phyloP scores from a whole-genome alignment of 2,329 filamentous ascomycete species.

The Cercospora nicotianae region DNA sequence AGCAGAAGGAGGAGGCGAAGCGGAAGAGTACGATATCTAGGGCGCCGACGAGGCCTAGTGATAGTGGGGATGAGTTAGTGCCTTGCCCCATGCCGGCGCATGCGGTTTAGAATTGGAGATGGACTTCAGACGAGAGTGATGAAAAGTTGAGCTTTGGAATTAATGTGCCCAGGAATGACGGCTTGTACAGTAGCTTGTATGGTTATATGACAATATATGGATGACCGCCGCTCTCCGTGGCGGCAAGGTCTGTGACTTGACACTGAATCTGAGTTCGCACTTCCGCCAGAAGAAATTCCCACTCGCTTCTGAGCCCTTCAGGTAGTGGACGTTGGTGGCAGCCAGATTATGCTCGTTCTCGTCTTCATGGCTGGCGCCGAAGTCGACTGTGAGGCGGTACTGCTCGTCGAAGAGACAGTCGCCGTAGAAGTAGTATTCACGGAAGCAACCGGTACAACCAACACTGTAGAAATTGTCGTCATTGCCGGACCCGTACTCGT shows the following conservation, averaged over 20 bases:
- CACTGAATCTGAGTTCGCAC: neutral
- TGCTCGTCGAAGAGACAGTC: neutral
- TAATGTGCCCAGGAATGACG: neutral
- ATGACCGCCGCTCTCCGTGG: neutral
- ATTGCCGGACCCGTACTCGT: neutral
- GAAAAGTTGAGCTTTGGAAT: neutral
- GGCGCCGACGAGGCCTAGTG: neutral
- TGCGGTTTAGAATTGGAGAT: neutral
- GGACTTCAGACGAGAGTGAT: neutral
- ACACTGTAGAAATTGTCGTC: conserved; percentile 6
- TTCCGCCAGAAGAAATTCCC: neutral
- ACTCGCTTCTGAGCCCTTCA: neutral
- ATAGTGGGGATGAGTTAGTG: conserved; percentile 8
- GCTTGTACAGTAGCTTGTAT: neutral
- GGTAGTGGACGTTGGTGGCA: neutral
- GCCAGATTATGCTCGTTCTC: neutral
- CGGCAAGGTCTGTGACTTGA: neutral
- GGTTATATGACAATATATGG: neutral
- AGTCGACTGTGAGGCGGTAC: neutral
- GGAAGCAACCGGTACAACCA: neutral
- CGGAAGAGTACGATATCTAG: conserved; percentile 1
- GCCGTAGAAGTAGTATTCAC: neutral
- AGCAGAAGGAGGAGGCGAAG: conserved; percentile 12
- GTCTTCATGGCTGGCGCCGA: neutral
- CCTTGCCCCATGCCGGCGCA: neutral